Evolutionary conservation across 768 basidiomycete species (phyloP), one percentile per base, ranked within the genome.

Genomic region (Tricholoma matsutake): DNA sequence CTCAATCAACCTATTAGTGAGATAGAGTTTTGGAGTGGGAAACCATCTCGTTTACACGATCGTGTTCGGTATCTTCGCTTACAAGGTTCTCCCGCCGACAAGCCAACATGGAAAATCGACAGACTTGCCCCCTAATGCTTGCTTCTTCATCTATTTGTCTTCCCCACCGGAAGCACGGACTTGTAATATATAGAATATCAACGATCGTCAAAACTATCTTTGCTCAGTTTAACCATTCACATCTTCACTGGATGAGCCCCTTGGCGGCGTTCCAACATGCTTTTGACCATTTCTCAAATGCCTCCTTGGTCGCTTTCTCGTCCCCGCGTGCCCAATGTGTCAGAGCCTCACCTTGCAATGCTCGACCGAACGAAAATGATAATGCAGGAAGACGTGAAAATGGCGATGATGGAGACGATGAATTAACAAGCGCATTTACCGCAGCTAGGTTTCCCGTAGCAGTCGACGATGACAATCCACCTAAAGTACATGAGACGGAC

Each of bases 21-120:
- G 76, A 81, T 98, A 55, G 96, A 98, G 71, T 98, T 98, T 72
- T 98, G 96, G 96, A 82, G 84, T n/a, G 96, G 96, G 31, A 91
- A 94, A 68, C 92, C 93, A n/a, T 96, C 93, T 25, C 84, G 96
- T 39, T 78, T 98, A 54, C 96, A 98, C 66, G 95, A 98, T 72
- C 87, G 96, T 47, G 84, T 96, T 62, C 85, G 85, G 25, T 94
- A 94, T 72, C 76, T 84, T 54, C 85, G 85, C n/a, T 70, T 75
- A 18, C 77, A 79, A 54, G 79, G 75, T 35, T 76, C 81, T 14
- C 63, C 78, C 0, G 81, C 83, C 11, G 83, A 82, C 47, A 70
- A 76, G 22, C 78, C 84, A 11, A 73, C 72, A 64, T 97, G 95
- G 95, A 85, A 78, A 69, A 84, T 94, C 56, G 87, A 94, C 56